Evolutionary conservation across 1,139 yeast genomes (phyloP).

Genomic region (Suhomyces bolitotheri): DNA sequence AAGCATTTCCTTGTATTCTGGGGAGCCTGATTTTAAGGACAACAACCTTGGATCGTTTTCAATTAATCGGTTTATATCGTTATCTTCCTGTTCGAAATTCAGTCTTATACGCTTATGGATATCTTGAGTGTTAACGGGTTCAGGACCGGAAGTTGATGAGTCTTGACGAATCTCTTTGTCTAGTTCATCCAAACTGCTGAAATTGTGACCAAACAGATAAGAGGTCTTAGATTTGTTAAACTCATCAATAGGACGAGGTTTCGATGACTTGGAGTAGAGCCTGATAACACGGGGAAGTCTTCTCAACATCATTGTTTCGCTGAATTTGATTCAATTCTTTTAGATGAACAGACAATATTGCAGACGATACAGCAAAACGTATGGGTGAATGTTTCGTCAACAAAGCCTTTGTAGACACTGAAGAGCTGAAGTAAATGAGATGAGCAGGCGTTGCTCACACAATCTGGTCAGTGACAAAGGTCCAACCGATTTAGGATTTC

Average conservation of each 20-base stretch:
- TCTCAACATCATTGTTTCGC: not conserved
- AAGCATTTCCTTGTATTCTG: constrained; percentile 41
- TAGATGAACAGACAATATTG: too few relatives aligned
- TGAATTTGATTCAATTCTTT: too few relatives aligned
- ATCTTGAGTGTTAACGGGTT: constrained; percentile 13
- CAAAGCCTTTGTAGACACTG: too few relatives aligned
- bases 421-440: too few relatives aligned
- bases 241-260: constrained; percentile 31
- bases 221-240: constrained; percentile 41
- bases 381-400: too few relatives aligned
- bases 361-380: too few relatives aligned
- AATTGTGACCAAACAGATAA: constrained; percentile 34
- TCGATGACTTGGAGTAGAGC: constrained; percentile 8
- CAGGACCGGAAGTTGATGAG: constrained; percentile 7
- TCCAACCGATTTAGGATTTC: too few relatives aligned
- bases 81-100: constrained; percentile 17
- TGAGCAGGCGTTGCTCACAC: too few relatives aligned
- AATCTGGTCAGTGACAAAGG: too few relatives aligned
- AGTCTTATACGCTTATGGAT: constrained; percentile 12
- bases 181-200: constrained; percentile 24
- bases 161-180: constrained; percentile 15
- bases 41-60: constrained; percentile 38
- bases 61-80: constrained; percentile 26
- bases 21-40: constrained; percentile 33
- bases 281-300: constrained; percentile 5